Evolutionary conservation across 306 rosid genomes (phyloP), one percentile per base, ranked within the genome.

Genomic region (Lathyrus aphaca): DNA sequence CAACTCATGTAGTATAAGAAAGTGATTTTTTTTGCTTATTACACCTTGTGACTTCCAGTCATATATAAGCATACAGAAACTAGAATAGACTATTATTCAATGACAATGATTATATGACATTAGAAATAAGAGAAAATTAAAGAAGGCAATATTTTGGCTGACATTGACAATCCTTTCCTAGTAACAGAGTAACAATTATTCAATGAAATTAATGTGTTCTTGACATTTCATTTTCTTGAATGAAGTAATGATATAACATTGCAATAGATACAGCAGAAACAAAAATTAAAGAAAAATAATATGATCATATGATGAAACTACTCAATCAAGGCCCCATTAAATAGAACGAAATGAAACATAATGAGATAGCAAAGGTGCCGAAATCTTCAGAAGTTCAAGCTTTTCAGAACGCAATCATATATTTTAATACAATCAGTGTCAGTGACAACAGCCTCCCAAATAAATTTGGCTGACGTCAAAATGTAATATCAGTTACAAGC

Each of bases 191-290:
- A 35, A 29, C 65, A 21, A 58, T 48, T 35, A 58, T 39, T 48
- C 14, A 21, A 62, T 11, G 40, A 62, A 77, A 44, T 35, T 64
- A 37, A 64, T 14, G 30, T 9, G 25, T 29, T 30, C 18, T 77
- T 17, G 10, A 46, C 15, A n/a, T 38, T 42, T 56, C 39, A 9
- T 63, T 55, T 44, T 14, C 39, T 71, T 65, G 64, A 77, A 65
- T 42, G 43, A 71, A 49, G 8, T 27, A 13, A 18, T 18, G 16
- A n/a, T 2, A 4, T 16, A 25, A 10, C n/a, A 15, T 14, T 12
- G 27, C 35, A 65, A 67, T 40, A 68, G 43, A 70, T 43, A 35
- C 8, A 53, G 38, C 15, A 19, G 57, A 64, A 65, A 53, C 5
- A 25, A 72, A 37, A 35, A 10, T 65, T 55, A 25, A 43, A 32